Base-by-base conservation (phyloP, 768 basidiomycete genomes). In the Lactarius hengduanensis region DNA sequence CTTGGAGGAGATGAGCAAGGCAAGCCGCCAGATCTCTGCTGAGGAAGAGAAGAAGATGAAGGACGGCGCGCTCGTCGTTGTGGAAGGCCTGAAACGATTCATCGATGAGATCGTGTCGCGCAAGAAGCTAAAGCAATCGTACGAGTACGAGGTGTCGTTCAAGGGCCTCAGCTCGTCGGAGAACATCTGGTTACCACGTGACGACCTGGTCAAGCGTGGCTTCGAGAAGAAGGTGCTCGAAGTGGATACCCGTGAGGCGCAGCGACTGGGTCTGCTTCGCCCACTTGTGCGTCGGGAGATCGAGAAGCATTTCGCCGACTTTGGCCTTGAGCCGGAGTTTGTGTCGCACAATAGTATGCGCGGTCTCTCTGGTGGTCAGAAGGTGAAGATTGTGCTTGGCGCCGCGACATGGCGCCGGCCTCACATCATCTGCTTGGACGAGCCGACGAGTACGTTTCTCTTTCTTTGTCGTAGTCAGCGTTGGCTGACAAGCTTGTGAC, bases 191-290 rank as follows among this genome's bases (percentile, higher is more conserved):
- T 69, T 98, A 66, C 85, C 96, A 43, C 94, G 96, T 83, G 96
- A 97, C 73, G 96, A 98, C 71, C 90, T 98, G 72, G 79, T 97
- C 84, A 95, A 94, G 84, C 95, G 96, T 78, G 96, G 96, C 75
- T 98, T 93, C 78, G 96, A 98, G 84, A 98, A 98, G 94, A 98
- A 96, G 86, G 91, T 98, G 68, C 83, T 98, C 74, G 96, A 98
- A 79, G 91, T 97, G 70, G 96, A 97, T 78, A 96, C 96, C 64
- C 92, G 93, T 73, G 96, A 97, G 82, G 96, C 96, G 67, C 96
- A 98, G 80, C 92, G 94, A 72, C 88, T 95, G 53, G 96, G 96
- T 84, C 84, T 96, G 63, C 86, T 94, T 75, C 90, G 94, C 69
- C 96, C 97, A 71, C 92, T 99, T 69, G 97, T 99, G 76, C 94